Base-by-base conservation (phyloP, 345 rosid genomes). In the Populus euphratica region DNA sequence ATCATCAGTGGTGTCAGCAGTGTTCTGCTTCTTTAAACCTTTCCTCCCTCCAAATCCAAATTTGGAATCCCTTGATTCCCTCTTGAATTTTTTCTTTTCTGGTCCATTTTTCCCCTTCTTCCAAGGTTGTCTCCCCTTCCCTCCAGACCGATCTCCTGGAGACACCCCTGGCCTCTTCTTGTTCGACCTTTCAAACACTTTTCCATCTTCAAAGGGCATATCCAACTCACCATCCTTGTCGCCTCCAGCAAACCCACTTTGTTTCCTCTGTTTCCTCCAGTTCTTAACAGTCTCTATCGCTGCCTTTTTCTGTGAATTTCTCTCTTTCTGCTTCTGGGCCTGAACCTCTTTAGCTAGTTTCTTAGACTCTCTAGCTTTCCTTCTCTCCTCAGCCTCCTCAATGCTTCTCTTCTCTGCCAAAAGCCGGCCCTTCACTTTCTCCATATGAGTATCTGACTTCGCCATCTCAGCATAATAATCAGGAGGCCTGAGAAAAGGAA, bases 391-490 rank as follows among this genome's bases (percentile, higher is more conserved):
- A 5, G 97, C 81, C 85, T 93, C 98, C 86, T 91, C 90, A 2
- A 88, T 90, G 81, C 81, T 86, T 75, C 72, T 92, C 91, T 88
- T 91, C 86, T 90, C 93, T 0, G 88, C 72, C 83, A 90, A 56
- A 74, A 92, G 95, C 81, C 85, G 78, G n/a, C 88, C 79, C 90
- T 92, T 96, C 76, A 93, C 94, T 71, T 92, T 93, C 87, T 77
- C 91, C 97, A 93, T 92, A 74, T 93, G 95, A 13, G 84, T 61
- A 81, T 96, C 96, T 0, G 93, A 80, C 79, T 93, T 96, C 76
- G 89, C 91, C 98, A 93, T 93, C 86, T 96, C 92, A 0, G 97
- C 95, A n/a, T 89, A 92, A 80, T 93, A 92, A 82, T 93, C 94
- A 1, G 91, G 3, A 0, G 95, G 97, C 87, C 98, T 90, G 33